phyloP scores from a whole-genome alignment of 805 yeast genomes.

The Candida montana region DNA sequence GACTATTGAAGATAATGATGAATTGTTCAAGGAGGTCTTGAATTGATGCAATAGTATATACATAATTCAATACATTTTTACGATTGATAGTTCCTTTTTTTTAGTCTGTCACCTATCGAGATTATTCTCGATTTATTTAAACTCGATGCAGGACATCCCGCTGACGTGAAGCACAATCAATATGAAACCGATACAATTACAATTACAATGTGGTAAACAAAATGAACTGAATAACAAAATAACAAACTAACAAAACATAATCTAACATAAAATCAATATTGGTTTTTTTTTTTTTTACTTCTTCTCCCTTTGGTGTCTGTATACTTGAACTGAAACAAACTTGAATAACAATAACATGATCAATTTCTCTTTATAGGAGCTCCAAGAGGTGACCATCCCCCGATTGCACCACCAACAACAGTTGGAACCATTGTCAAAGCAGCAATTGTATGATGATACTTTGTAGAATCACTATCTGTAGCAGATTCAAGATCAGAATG shows the following conservation, averaged over 20 bases:
- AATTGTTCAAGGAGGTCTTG: constrained; percentile 14
- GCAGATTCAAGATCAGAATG: constrained; percentile 14
- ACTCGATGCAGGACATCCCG: no score
- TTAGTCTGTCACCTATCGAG: no score
- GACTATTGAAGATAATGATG: constrained; percentile 17
- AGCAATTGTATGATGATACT: constrained; percentile 27
- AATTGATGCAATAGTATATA: neutral
- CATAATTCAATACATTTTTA: no score
- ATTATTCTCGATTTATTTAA: no score
- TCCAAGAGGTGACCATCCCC: constrained; percentile 39
- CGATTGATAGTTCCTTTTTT: no score
- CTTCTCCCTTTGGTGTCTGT: no score
- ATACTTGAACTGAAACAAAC: neutral
- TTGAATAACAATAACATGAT: no score
- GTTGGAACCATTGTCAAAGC: constrained; percentile 50
- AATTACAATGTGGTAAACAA: no score
- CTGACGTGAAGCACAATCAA: no score
- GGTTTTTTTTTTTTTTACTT: no score
- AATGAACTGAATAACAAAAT: neutral
- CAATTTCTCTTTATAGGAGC: neutral
- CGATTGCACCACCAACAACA: constrained; percentile 53
- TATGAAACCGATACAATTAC: no score
- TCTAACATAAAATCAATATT: neutral
- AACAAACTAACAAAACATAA: neutral
- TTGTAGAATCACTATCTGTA: constrained; percentile 6